phyloP scores from a whole-genome alignment of 306 rosid species.

The Rubus parviflorus region DNA sequence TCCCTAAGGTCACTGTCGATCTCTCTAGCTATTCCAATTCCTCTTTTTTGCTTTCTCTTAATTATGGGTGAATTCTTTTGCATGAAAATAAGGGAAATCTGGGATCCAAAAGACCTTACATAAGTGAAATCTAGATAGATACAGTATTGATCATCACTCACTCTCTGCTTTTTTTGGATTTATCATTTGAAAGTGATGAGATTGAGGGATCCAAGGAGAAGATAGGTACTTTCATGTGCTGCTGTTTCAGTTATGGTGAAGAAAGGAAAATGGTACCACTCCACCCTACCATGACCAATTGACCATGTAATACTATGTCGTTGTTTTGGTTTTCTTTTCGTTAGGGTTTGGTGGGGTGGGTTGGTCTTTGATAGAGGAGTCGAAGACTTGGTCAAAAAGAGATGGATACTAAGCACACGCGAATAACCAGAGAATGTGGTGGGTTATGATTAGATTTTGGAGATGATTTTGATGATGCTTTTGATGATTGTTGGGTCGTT shows the following conservation, averaged over 20 bases:
- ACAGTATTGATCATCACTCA: constrained; percentile 8
- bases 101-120: constrained; percentile 46
- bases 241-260: constrained; percentile 36
- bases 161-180: constrained; percentile 40
- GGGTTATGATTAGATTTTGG: constrained; percentile 21
- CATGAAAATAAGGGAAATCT: constrained; percentile 82
- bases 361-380: constrained; percentile 27
- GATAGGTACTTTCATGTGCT: constrained; percentile 52
- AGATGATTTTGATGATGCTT: constrained; percentile 41
- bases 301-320: background rate
- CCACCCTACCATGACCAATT: background rate
- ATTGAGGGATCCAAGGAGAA: constrained; percentile 74
- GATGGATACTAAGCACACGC: constrained; percentile 34
- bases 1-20: constrained; percentile 10
- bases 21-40: constrained; percentile 38
- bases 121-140: constrained; percentile 14
- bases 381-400: constrained; percentile 63
- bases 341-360: constrained; percentile 11
- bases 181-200: constrained; percentile 79
- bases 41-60: constrained; percentile 23
- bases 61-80: constrained; percentile 22
- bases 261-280: constrained; percentile 48
- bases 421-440: constrained; percentile 35
- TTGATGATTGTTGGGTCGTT: constrained; percentile 65
- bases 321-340: constrained; percentile 14